Base-by-base conservation (phyloP, 257 asterid genomes). In the Parsonsia alboflavescens region DNA sequence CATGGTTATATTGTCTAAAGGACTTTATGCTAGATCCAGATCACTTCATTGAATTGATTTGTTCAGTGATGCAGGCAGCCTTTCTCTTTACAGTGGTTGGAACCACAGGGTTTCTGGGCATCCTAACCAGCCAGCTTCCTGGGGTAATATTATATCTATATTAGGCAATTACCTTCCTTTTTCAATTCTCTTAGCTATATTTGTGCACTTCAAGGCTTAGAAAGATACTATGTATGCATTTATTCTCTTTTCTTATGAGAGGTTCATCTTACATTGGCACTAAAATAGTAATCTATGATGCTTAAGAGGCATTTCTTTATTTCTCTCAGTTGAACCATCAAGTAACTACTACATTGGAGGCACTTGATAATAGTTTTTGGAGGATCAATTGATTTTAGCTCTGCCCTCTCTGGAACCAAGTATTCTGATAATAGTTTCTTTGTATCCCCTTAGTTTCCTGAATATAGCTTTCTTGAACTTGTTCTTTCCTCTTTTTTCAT, bases 11-110 rank as follows among this genome's bases (percentile, higher is more conserved):
- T 4, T 36, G 17, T 39, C 19, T 42, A 24, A 41, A 10, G 28
- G 42, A 58, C 17, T 57, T 72, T 21, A 41, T 9, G 16, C 24
- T 61, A n/a, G 71, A 28, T 42, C 36, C 57, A 50, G 26, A 19
- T 36, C 36, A 19, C 81, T 80, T 78, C 78, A 78, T 88, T 86
- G 86, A 88, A 86, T 88, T 88, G 90, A 91, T 82, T 82, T 80
- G 73, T 82, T 86, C 93, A 90, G 93, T 87, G 89, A 87, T 87
- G 88, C 96, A 94, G 99, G 97, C 97, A 74, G 99, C 99, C 75
- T 94, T 92, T 81, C 93, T 94, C 80, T 90, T 89, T 81, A 90
- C 99, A 0, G 99, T 94, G 83, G 97, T 94, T 48, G 99, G 99
- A 79, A 56, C 87, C 46, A 92, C 97, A 52, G 91, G 99, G 22